Percentiles rank a stretch among this genome's conserved stretches.
These are phyloP conservation scores for Tylopilus plumbeoviolaceoides DNA, from an alignment of 768 basidiomycete species.

Conservation along the genomic window DNA sequence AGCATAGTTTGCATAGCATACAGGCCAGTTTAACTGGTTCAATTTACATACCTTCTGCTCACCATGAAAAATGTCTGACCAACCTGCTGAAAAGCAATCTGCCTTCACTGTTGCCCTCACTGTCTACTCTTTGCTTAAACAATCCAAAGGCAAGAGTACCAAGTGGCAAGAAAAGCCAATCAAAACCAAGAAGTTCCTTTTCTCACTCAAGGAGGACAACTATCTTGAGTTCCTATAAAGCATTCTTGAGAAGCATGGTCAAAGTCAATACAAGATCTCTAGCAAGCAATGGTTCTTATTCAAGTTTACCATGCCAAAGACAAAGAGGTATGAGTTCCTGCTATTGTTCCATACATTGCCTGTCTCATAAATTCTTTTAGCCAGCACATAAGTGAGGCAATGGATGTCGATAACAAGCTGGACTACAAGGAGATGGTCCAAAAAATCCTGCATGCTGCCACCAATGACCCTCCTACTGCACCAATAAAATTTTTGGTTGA, in stretches of 20 bases:
- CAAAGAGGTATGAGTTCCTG: not conserved
- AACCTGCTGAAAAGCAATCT: too few species aligned
- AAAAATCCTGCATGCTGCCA: slow-evolving; percentile 7
- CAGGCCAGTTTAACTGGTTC: too few species aligned
- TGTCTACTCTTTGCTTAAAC: not conserved
- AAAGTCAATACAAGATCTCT: not conserved
- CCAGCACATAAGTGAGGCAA: not conserved
- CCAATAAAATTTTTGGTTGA: slow-evolving; percentile 5
- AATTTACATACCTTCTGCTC: too few species aligned
- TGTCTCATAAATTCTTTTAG: not conserved
- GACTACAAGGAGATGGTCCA: slow-evolving; percentile 16
- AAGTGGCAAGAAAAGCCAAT: not conserved
- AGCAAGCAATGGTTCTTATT: not conserved
- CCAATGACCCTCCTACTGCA: too few species aligned
- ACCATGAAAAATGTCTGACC: too few species aligned
- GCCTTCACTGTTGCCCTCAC: too few species aligned
- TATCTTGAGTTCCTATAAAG: slow-evolving; percentile 1
- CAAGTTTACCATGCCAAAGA: not conserved
- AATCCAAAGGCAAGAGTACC: not conserved
- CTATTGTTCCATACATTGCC: too few species aligned
- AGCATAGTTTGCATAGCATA: too few species aligned
- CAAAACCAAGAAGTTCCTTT: slow-evolving; percentile 2
- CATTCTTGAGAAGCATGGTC: slow-evolving; percentile 3
- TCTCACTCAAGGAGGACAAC: not conserved
- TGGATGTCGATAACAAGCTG: slow-evolving; percentile 5